Evolutionary conservation across 1,284 basidiomycete genomes (phyloP).

Genomic region (Ganoderma resinaceum): DNA sequence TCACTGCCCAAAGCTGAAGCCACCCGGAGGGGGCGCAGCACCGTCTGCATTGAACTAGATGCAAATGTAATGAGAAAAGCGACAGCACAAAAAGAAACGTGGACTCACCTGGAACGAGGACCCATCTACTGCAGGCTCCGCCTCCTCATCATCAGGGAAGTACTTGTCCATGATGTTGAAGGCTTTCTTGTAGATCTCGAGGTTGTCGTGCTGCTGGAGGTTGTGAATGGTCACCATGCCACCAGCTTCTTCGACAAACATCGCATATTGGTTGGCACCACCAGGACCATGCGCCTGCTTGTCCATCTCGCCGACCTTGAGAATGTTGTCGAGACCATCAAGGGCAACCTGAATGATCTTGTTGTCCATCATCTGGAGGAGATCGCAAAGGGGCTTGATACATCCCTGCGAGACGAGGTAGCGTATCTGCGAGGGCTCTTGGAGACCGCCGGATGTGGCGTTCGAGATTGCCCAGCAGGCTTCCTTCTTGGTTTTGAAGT

Average conservation of each 20-base stretch:
- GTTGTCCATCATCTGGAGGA: conserved; percentile 98
- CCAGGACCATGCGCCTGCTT: conserved; percentile 87
- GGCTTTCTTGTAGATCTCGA: conserved; percentile 99
- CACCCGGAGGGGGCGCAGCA: conserved; percentile 90
- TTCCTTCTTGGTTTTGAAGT: conserved; percentile 99
- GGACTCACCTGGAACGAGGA: conserved; percentile 86
- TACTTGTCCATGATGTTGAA: conserved; percentile 99
- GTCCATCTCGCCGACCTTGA: conserved; percentile 98
- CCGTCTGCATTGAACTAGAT: conserved; percentile 81
- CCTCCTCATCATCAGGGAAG: conserved; percentile 89
- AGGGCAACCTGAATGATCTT: conserved; percentile 99
- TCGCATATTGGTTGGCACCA: conserved; percentile 91
- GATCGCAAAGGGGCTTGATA: conserved; percentile 98
- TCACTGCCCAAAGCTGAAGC: conserved; percentile 85
- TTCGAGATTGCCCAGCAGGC: conserved; percentile 99
- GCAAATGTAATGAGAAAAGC: background rate
- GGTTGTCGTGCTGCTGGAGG: conserved; percentile 98
- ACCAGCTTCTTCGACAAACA: conserved; percentile 96
- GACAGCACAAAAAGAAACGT: conserved; percentile 13
- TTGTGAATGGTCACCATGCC: conserved; percentile 99
- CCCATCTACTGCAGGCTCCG: conserved; percentile 83
- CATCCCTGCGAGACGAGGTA: conserved; percentile 98
- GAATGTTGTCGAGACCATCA: conserved; percentile 97
- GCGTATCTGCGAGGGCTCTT: conserved; percentile 97
- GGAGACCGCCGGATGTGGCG: conserved; percentile 96